These are phyloP conservation scores for Cryphonectria parasitica DNA, from an alignment of 2,329 filamentous ascomycete species.

Conservation along the genomic window DNA sequence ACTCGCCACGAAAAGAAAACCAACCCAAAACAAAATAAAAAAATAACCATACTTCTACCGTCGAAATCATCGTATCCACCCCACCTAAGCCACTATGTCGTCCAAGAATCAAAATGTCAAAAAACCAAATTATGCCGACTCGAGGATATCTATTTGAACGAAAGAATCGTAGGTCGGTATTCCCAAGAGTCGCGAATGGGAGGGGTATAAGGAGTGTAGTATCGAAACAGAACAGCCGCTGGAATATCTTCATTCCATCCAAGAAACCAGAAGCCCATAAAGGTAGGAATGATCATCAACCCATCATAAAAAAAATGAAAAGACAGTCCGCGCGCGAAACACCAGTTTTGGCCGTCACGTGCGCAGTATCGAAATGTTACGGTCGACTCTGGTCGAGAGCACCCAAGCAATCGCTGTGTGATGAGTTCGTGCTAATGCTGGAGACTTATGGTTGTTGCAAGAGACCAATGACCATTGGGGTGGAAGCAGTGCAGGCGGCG, in stretches of 20 bases:
- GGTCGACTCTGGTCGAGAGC: conserved; percentile 6
- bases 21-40: too few relatives aligned
- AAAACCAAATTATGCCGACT: conserved; percentile 4
- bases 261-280: conserved; percentile 6
- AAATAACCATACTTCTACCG: background rate
- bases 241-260: conserved; percentile 14
- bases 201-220: conserved; percentile 29
- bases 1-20: background rate
- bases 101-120: conserved; percentile 10
- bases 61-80: background rate
- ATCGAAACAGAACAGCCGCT: conserved; percentile 24
- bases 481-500: background rate
- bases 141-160: conserved; percentile 23
- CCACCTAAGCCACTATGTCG: conserved; percentile 4
- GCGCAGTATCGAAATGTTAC: conserved; percentile 16
- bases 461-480: background rate
- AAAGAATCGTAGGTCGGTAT: conserved; percentile 24
- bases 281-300: conserved; percentile 21
- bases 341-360: conserved; percentile 6
- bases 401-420: background rate
- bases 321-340: conserved; percentile 6
- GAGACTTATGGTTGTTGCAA: background rate
- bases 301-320: conserved; percentile 25
- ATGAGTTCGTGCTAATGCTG: conserved; percentile 7
- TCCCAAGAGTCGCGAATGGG: conserved; percentile 19